Base-by-base conservation (phyloP, 805 yeast genomes). In the Metschnikowia bowlesiae region DNA sequence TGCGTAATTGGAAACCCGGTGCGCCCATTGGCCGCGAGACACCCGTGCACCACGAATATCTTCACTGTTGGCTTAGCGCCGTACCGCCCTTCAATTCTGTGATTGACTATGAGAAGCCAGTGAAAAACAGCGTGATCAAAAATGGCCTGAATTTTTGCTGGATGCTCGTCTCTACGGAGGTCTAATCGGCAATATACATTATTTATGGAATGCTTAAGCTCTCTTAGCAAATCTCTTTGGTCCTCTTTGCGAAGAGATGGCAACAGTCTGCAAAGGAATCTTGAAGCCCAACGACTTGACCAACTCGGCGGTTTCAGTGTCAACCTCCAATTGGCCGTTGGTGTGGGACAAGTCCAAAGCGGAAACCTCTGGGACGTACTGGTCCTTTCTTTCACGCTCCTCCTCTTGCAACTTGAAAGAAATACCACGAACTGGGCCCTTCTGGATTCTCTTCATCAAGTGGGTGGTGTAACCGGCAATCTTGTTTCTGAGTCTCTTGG, bases 381-480 rank as follows among this genome's bases (percentile, higher is more conserved):
- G 99, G 81, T 94, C 98, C 83, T 95, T 94, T 83, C 99, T 89
- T 84, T 94, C 99, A 86, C 99, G 92, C 87, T 94, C 99, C 83
- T 94, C 99, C 84, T 94, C 99, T 85, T 94, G 99, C 74, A 94
- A 89, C 81, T 95, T 95, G 96, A 94, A 94, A 69, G 99, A 94
- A 69, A 94, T 95, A 83, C 99, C 99, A 86, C 98, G 91, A 70
- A 94, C 99, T 83, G 99, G 99, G 76, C 99, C 99, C 85, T 92
- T 94, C 82, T 95, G 98, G 75, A 94, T 94, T 84, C 99, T 91
- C 85, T 89, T 94, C 99, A 94, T 95, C 79, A 94, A 86, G 81
- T 94, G 99, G 73, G 99, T 94, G 80, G 99, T 94, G 96, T 92
- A 94, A 78, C 99, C 99, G 76, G 99, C 99, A 72, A 94, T 95